Evolutionary conservation across 2,329 filamentous ascomycete species (phyloP), one percentile per base, ranked within the genome.

Genomic region (Massarina eburnea): DNA sequence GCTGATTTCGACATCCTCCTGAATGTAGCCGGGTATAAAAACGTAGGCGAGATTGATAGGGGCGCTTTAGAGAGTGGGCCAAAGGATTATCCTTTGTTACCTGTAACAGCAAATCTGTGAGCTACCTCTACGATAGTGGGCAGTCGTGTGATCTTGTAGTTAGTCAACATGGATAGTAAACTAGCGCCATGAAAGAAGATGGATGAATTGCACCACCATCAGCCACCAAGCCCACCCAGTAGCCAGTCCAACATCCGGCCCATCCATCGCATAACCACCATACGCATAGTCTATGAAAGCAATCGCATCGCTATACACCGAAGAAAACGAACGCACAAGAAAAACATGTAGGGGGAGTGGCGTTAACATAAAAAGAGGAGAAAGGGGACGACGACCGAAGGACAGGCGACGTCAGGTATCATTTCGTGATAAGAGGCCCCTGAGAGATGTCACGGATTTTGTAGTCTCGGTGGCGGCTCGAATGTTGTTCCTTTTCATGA

Each of bases 1-100:
- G 81, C 80, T 0, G 82, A 85, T 43, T 74, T 85, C 26, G 81
- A 85, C 59, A 83, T 84, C 34, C 48, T 83, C 46, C 79, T 85
- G 76, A 80, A 79, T 39, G 78, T 82, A 2, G 77, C 74, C 15
- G 81, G 82, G 0, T 80, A 78, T 49, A 76, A 76, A 38, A 75
- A 70, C 30, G 63, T 84, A 2, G 68, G 71, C 1, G 75, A 82
- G 43, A 80, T 85, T 45, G 72, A 78, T 37, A 66, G 71, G 21
- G 58, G 49, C 9, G 59, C 64, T 35, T 30, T 72, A 34, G 61
- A 67, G 24, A 57, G 50, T 21, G 54, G 52, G 4, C 46, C 48
- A 20, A 63, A 61, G 46, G 45, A 53, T 21, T 67, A 63, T 37
- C 43, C 46, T 15, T 30, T 64, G 15, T 41, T 64, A 39, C 52